Conservation (phyloP, 441 rosid species). For the Raphanus hybrid region DNA sequence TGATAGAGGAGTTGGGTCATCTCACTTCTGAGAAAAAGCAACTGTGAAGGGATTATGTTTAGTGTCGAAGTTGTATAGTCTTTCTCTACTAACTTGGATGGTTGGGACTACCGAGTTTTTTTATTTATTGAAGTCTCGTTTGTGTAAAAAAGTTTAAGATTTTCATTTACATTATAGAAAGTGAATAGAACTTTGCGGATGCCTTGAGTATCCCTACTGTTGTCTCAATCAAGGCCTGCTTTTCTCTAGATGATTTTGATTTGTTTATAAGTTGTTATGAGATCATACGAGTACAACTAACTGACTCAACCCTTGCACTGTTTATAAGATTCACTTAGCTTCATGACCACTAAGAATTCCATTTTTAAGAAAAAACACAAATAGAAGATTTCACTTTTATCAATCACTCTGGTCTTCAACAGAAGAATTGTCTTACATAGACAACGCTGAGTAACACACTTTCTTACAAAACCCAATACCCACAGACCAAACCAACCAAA, state of each 20-base stretch:
- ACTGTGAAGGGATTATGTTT: constrained; percentile 25
- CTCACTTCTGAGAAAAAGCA: constrained; percentile 57
- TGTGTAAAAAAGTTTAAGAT: constrained; percentile 17
- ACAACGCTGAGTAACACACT: constrained; percentile 14
- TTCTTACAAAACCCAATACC: constrained; percentile 15
- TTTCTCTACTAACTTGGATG: constrained; percentile 27
- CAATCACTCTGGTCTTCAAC: constrained; percentile 4
- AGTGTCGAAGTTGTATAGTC: constrained; percentile 21
- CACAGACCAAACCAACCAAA: neutral
- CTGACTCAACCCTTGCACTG: constrained; percentile 2
- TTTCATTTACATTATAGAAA: constrained; percentile 13
- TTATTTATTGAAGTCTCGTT: neutral
- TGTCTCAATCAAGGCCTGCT: constrained; percentile 61
- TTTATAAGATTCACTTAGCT: neutral
- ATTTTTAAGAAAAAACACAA: neutral
- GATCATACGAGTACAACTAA: neutral
- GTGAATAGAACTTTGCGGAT: constrained; percentile 32
- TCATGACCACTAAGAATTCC: constrained; percentile 4
- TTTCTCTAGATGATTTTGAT: constrained; percentile 57
- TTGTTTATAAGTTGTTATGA: constrained; percentile 18
- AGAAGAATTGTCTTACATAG: constrained; percentile 4
- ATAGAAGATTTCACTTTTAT: neutral
- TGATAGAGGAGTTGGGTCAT: constrained; percentile 74
- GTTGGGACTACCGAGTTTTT: neutral
- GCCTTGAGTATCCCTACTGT: constrained; percentile 72